Conservation (phyloP, 108 stramenopile genomes). For the Stephanodiscus minutulus region DNA sequence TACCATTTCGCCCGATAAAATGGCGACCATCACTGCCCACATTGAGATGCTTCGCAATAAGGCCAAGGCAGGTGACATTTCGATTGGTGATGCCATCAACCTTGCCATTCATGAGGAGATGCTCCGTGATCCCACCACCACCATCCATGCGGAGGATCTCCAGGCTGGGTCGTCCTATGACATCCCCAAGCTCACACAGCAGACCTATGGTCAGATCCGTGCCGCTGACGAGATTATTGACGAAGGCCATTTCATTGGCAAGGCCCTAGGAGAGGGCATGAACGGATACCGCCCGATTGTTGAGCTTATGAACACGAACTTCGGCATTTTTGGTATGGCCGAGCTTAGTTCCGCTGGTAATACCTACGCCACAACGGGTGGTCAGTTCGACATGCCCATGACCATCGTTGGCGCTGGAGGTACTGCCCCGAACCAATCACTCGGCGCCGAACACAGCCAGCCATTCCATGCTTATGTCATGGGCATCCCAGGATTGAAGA, state of each 20-base stretch:
- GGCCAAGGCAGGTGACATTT: constrained; percentile 90
- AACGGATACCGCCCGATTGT: constrained; percentile 99
- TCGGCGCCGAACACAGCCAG: constrained; percentile 98
- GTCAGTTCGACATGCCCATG: constrained; percentile 98
- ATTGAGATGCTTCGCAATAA: constrained; percentile 76
- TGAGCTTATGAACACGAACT: constrained; percentile 99
- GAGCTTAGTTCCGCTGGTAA: constrained; percentile 97
- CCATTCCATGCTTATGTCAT: constrained; percentile 99
- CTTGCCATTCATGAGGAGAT: constrained; percentile 99
- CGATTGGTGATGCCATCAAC: constrained; percentile 98
- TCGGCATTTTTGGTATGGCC: constrained; percentile 99
- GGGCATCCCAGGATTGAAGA: constrained; percentile 99
- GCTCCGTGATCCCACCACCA: constrained; percentile 98
- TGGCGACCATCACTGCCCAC: constrained; percentile 78
- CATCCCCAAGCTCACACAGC: constrained; percentile 97
- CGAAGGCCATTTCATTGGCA: constrained; percentile 99
- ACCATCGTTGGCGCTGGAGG: constrained; percentile 99
- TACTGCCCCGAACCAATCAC: constrained; percentile 97
- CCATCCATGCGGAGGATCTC: constrained; percentile 98
- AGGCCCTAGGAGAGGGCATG: constrained; percentile 97
- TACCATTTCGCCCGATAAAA: constrained; percentile 74
- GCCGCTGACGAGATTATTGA: constrained; percentile 99
- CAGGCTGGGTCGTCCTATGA: constrained; percentile 98
- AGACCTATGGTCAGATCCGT: constrained; percentile 93
- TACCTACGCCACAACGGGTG: constrained; percentile 98